Base-by-base conservation (phyloP, 2,329 filamentous ascomycete genomes). In the Cordyceps javanica region DNA sequence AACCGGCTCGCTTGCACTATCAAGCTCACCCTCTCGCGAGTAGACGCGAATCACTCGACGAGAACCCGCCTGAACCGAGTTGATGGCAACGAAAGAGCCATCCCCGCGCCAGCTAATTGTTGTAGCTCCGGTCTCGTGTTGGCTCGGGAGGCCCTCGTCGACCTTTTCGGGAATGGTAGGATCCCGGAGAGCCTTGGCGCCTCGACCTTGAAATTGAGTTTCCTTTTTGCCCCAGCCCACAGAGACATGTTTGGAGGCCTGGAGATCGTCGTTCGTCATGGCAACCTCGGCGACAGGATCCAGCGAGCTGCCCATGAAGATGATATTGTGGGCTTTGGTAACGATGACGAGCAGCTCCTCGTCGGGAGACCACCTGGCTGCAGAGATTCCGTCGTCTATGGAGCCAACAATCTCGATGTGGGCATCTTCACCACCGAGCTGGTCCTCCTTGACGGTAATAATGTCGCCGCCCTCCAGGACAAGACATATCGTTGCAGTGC, bases 211-310 rank as follows among this genome's bases (percentile, higher is more conserved):
- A 71, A 99, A 99, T 70, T 99, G 94, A 0, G 94, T 99, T 73
- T 99, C 94, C 69, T 89, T 91, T 77, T 97, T 97, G 60, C 94
- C 94, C 94, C 94, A 99, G 51, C 94, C 94, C 23, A 99, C 93
- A 21, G 91, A 95, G 58, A 97, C 94, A 76, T 97, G 92, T 70
- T 88, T 94, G 26, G 89, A 97, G n/a, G 85, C 83, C 65, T 88
- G 88, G 62, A 96, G 81, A 72, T 96, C 93, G 45, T 92, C 90
- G 0, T 77, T 69, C 0, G 82, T 83, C 70, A 97, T 85, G 34
- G 79, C 76, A 54, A 89, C 80, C 71, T 92, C 89, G 34, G 88
- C 83, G 42, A 96, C 85, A 58, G 87, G 87, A 64, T 97, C 93
- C 63, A 97, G 96, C 26, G 87, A 85, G 61, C 91, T 83, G 57